Percentiles rank a stretch among this genome's conserved stretches.
Evolutionary conservation across 371 early-diverging fungal species (phyloP).

Genomic region (Syncephalis fuscata): DNA sequence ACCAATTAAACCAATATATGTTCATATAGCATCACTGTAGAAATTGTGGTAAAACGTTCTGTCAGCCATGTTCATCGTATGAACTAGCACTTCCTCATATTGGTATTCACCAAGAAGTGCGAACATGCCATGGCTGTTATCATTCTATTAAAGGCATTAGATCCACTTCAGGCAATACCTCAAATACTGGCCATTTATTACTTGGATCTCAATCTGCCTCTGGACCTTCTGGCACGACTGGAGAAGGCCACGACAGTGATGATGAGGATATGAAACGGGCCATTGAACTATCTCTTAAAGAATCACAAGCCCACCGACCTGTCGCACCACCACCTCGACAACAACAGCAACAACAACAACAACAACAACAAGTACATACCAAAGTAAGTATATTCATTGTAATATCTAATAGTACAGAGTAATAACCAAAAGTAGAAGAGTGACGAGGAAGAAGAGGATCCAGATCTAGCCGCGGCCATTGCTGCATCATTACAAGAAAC

Average conservation of each 20-base stretch:
- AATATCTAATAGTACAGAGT: background rate
- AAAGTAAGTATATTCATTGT: background rate
- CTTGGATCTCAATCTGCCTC: too few species aligned
- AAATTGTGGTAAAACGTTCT: conserved; percentile 89
- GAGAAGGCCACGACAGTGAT: too few species aligned
- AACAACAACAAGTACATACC: too few species aligned
- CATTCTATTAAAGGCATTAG: too few species aligned
- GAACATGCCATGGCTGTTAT: conserved; percentile 89
- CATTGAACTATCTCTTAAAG: conserved; percentile 68
- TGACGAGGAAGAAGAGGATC: conserved; percentile 57
- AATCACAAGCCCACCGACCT: too few species aligned
- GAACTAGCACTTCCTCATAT: conserved; percentile 61
- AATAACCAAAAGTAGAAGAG: background rate
- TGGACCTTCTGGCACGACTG: too few species aligned
- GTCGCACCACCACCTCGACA: too few species aligned
- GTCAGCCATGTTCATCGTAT: conserved; percentile 80
- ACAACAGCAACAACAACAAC: too few species aligned
- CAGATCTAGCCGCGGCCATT: conserved; percentile 80
- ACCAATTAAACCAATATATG: background rate
- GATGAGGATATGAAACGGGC: conserved; percentile 78
- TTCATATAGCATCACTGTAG: conserved; percentile 75
- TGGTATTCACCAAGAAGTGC: conserved; percentile 73
- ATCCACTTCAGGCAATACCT: too few species aligned
- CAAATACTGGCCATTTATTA: too few species aligned
- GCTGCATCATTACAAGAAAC: conserved; percentile 76